phyloP scores from a whole-genome alignment of 805 yeast genomes.

The Pichia nakasei region DNA sequence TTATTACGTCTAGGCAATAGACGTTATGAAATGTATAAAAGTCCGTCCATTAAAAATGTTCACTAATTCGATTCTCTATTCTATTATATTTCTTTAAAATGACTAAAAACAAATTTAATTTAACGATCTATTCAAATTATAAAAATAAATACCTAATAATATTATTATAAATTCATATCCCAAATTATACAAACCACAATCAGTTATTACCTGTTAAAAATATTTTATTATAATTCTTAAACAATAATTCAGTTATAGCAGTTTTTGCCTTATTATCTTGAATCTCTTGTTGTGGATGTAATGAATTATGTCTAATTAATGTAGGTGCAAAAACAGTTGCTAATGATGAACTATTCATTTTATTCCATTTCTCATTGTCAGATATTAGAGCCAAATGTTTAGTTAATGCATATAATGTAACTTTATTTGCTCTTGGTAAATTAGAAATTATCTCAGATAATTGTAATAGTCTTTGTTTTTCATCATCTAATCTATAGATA shows the following conservation, averaged over 20 bases:
- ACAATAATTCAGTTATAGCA: conserved; percentile 64
- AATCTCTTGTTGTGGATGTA: conserved; percentile 73
- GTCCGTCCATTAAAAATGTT: conserved; percentile 65
- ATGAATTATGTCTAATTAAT: conserved; percentile 54
- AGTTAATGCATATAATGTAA: conserved; percentile 46
- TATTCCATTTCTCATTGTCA: conserved; percentile 43
- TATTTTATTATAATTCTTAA: conserved; percentile 37
- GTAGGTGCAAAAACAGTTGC: conserved; percentile 96
- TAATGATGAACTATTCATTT: conserved; percentile 77
- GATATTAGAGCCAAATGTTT: conserved; percentile 60
- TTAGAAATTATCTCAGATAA: conserved; percentile 37
- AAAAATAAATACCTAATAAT: too few species aligned
- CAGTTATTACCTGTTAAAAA: conserved; percentile 8
- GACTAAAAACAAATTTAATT: background rate
- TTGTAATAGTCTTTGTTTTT: conserved; percentile 29
- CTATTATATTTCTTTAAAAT: too few species aligned
- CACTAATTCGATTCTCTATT: too few species aligned
- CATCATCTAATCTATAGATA: conserved; percentile 32
- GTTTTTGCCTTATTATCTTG: conserved; percentile 76
- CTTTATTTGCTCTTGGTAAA: conserved; percentile 63
- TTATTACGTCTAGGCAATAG: conserved; percentile 68
- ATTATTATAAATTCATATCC: too few species aligned
- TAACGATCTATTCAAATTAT: too few species aligned
- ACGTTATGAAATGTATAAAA: conserved; percentile 62
- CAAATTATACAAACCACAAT: background rate